phyloP scores from a whole-genome alignment of 2,329 filamentous ascomycete species.

The Sporothrix luriei region DNA sequence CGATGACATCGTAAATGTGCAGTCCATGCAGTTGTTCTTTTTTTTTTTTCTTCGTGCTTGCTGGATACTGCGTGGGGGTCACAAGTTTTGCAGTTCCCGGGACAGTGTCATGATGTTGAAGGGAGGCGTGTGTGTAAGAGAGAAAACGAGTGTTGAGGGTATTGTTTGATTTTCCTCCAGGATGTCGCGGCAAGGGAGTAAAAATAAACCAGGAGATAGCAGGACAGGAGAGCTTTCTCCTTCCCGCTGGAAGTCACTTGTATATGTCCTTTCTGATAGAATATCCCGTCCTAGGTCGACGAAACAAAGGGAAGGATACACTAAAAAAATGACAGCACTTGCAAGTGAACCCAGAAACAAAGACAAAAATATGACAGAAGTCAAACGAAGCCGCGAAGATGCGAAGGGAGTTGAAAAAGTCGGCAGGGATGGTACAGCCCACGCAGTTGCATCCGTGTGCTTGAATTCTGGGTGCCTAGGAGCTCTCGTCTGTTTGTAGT shows the following conservation, averaged over 20 bases:
- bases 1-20: background rate
- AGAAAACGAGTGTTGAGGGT: background rate
- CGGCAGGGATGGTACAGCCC: background rate
- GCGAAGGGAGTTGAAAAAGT: background rate
- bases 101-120: constrained; percentile 28
- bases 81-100: background rate
- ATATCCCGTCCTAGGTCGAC: constrained; percentile 1
- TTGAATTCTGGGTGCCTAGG: constrained; percentile 20
- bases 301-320: background rate
- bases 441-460: constrained; percentile 9
- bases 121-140: constrained; percentile 25
- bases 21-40: constrained; percentile 15
- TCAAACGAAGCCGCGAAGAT: background rate
- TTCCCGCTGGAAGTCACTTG: background rate
- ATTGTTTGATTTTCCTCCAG: constrained; percentile 19
- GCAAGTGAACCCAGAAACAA: background rate
- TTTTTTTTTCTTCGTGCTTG: background rate
- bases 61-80: constrained; percentile 15
- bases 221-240: background rate
- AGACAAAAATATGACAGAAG: constrained; percentile 5
- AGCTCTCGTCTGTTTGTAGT: background rate
- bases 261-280: background rate
- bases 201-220: constrained; percentile 12
- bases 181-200: constrained; percentile 31
- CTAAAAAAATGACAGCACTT: constrained; percentile 17